A percentile compares a stretch with the other conserved stretches of the same genome.
Evolutionary conservation across 2,329 filamentous ascomycete genomes (phyloP).

Genomic region (Colletotrichum siamense): DNA sequence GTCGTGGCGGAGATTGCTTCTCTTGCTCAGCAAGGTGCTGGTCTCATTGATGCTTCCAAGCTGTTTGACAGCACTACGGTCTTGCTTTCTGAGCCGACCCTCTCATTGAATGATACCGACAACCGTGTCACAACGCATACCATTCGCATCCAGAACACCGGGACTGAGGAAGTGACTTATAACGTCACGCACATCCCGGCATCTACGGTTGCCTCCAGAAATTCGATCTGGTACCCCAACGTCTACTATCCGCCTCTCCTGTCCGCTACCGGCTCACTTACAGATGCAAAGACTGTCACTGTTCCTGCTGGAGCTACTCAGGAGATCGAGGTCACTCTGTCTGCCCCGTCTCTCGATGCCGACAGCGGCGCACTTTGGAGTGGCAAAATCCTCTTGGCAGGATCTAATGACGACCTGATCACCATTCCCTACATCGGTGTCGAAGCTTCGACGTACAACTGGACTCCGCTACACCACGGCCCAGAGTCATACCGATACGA

Average conservation of each 20-base stretch:
- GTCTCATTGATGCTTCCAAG: slow-evolving; percentile 23
- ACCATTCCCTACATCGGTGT: slow-evolving; percentile 25
- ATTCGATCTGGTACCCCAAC: slow-evolving; percentile 15
- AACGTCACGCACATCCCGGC: slow-evolving; percentile 19
- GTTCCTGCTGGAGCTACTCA: neutral
- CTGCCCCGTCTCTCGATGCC: neutral
- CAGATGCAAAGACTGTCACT: neutral
- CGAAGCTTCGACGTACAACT: slow-evolving; percentile 26
- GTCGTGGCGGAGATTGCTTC: neutral
- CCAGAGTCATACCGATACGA: slow-evolving; percentile 23
- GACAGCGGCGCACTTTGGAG: slow-evolving; percentile 27
- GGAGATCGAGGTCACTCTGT: slow-evolving; percentile 8
- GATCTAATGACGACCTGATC: slow-evolving; percentile 21
- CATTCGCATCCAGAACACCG: slow-evolving; percentile 21
- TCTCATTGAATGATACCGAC: slow-evolving; percentile 25
- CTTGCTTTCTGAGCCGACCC: slow-evolving; percentile 15
- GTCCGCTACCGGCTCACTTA: neutral
- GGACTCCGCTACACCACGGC: slow-evolving; percentile 21
- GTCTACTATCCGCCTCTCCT: slow-evolving; percentile 18
- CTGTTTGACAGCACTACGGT: slow-evolving; percentile 13
- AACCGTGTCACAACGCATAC: slow-evolving; percentile 21
- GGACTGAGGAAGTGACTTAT: slow-evolving; percentile 6
- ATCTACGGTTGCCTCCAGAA: slow-evolving; percentile 9
- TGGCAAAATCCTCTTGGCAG: slow-evolving; percentile 25
- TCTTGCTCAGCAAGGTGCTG: slow-evolving; percentile 26